Conservation (phyloP, 2,329 filamentous ascomycete species). For the Colletotrichum tabaci region DNA sequence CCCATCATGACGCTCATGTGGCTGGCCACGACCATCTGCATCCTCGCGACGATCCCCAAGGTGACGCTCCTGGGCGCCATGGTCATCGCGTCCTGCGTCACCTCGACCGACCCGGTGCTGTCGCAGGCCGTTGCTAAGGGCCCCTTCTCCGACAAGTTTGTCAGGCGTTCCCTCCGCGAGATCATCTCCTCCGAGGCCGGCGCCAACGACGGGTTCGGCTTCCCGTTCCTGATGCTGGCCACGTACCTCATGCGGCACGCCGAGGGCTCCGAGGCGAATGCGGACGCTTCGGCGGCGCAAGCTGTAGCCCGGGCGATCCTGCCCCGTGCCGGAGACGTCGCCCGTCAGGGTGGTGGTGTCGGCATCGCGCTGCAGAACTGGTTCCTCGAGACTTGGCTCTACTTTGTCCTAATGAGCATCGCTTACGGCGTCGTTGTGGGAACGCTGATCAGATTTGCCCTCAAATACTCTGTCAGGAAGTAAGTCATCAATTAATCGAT, state of each 20-base stretch:
- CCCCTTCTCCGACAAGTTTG: constrained; percentile 74
- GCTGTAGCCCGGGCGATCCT: constrained; percentile 14
- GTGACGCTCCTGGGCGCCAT: constrained; percentile 67
- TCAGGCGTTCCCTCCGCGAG: constrained; percentile 69
- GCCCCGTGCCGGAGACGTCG: constrained; percentile 55
- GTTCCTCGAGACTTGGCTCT: constrained; percentile 73
- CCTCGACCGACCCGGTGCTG: constrained; percentile 74
- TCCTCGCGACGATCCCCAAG: constrained; percentile 69
- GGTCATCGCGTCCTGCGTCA: constrained; percentile 73
- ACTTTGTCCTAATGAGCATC: constrained; percentile 68
- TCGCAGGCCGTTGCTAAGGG: constrained; percentile 75
- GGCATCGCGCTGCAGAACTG: constrained; percentile 69
- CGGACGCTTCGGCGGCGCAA: constrained; percentile 3
- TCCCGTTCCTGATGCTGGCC: constrained; percentile 73
- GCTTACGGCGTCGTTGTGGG: constrained; percentile 68
- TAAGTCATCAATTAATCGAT: constrained; percentile 40
- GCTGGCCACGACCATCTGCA: constrained; percentile 70
- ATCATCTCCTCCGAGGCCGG: constrained; percentile 75
- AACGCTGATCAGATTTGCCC: constrained; percentile 60
- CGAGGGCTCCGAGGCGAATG: constrained; percentile 50
- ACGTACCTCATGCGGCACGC: constrained; percentile 70
- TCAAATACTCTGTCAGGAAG: constrained; percentile 60
- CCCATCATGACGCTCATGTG: constrained; percentile 76
- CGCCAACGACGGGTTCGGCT: constrained; percentile 74
- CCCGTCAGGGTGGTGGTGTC: constrained; percentile 66